Conservation (phyloP, 345 rosid genomes). For the Camelina hispida region DNA sequence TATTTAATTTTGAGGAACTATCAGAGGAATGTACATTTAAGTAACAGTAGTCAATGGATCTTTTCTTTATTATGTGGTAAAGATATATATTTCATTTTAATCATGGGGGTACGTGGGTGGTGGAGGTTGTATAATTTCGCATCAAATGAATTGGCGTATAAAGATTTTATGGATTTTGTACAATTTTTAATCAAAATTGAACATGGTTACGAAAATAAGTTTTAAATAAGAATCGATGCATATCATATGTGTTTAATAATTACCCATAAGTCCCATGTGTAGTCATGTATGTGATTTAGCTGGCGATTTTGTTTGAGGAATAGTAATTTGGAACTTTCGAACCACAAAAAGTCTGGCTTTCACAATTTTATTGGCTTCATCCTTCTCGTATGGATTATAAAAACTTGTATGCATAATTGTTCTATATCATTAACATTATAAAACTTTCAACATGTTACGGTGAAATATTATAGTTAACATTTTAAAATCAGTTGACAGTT, state of each 20-base stretch:
- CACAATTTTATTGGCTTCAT: background rate
- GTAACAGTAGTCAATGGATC: background rate
- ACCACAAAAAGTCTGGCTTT: conserved; percentile 18
- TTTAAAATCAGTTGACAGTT: too few relatives aligned
- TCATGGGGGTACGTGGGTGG: background rate
- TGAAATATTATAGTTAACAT: too few relatives aligned
- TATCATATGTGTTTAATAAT: conserved; percentile 18
- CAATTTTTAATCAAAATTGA: background rate
- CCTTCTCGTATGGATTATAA: background rate
- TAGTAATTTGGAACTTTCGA: conserved; percentile 20
- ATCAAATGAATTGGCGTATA: background rate
- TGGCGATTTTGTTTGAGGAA: conserved; percentile 5
- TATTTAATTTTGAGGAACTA: background rate
- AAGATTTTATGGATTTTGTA: background rate
- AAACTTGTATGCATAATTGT: too few relatives aligned
- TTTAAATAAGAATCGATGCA: conserved; percentile 22
- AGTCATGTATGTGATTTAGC: background rate
- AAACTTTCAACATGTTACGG: too few relatives aligned
- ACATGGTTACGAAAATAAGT: background rate
- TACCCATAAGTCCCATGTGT: conserved; percentile 10
- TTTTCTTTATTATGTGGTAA: background rate
- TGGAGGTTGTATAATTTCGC: too few relatives aligned
- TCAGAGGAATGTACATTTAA: background rate
- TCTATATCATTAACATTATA: too few relatives aligned
- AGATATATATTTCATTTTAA: background rate